Base-by-base conservation (phyloP, 768 basidiomycete genomes). In the Tulasnella sp. region DNA sequence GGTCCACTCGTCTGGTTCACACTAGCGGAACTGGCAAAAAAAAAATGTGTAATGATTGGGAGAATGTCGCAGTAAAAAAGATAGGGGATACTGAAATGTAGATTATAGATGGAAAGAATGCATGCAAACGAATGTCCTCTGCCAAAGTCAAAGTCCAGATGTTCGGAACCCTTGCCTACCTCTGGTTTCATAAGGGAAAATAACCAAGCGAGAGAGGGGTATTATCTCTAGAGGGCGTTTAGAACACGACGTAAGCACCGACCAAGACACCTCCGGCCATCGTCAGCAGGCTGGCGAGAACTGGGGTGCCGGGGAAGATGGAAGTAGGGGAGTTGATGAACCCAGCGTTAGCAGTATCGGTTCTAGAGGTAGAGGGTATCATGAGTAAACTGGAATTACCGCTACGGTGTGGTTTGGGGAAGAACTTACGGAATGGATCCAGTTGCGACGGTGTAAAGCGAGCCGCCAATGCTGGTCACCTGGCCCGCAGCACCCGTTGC, bases 221-320 rank as follows among this genome's bases (percentile, higher is more conserved):
- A n/a, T 52, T 9, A 24, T 52, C 48, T 52, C 19, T 21, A 1
- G n/a, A 31, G 62, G 62, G 21, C 56, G 62, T 68, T 81, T 82
- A 86, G 74, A 86, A 83, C 36, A 84, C 85, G 8, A 86, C 84
- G 82, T 86, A 85, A n/a, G 88, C 87, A n/a, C 87, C 87, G 36
- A 86, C 77, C 34, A 86, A 82, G 34, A 84, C 84, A 36, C 85
- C 85, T 9, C 84, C 83, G 18, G 86, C 40, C 10, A 84, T 83
- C 18, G 84, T 83, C 0, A 82, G 74, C 3, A 87, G 80, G 38
- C 84, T 82, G 9, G 82, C 81, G 18, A 87, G 79, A 27, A 86
- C 75, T 8, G 84, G 83, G n/a, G 83, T 81, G 38, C 39, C 74
- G 5, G 81, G 81, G 40, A 80, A 79, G 24, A 81, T 42, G n/a